Evolutionary conservation across 805 yeast genomes (phyloP).

Genomic region (Candida berthetii): DNA sequence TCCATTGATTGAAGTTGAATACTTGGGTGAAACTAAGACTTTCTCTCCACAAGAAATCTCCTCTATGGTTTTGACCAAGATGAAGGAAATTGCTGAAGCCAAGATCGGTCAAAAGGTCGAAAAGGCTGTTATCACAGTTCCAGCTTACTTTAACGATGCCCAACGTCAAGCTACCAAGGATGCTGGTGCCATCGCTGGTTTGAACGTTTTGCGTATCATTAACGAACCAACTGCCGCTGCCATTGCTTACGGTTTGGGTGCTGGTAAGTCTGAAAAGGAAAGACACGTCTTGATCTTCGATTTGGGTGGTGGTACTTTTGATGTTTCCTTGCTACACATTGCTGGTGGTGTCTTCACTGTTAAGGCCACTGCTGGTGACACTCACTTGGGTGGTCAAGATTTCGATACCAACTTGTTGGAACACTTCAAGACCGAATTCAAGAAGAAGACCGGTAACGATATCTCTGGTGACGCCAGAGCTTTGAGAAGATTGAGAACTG

Average conservation of each 20-base stretch:
- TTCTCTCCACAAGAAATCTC: slow-evolving; percentile 75
- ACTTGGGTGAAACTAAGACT: slow-evolving; percentile 61
- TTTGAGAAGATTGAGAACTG: slow-evolving; percentile 96
- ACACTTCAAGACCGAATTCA: slow-evolving; percentile 90
- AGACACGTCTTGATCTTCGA: slow-evolving; percentile 90
- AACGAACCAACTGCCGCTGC: slow-evolving; percentile 96
- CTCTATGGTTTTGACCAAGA: slow-evolving; percentile 72
- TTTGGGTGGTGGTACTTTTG: slow-evolving; percentile 99
- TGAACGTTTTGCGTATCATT: slow-evolving; percentile 70
- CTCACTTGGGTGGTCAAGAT: slow-evolving; percentile 99
- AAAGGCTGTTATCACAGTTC: slow-evolving; percentile 73
- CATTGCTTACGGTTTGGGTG: slow-evolving; percentile 97
- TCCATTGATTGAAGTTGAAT: slow-evolving; percentile 67
- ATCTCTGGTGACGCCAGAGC: slow-evolving; percentile 91
- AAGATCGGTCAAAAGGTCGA: slow-evolving; percentile 66
- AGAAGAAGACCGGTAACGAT: slow-evolving; percentile 91
- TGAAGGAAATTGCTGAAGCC: slow-evolving; percentile 80
- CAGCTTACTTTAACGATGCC: slow-evolving; percentile 77
- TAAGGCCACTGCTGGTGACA: slow-evolving; percentile 98
- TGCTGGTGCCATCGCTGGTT: slow-evolving; percentile 77
- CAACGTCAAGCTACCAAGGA: slow-evolving; percentile 81
- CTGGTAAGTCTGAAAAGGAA: slow-evolving; percentile 75
- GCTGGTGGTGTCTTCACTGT: slow-evolving; percentile 97
- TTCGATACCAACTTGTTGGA: slow-evolving; percentile 94
- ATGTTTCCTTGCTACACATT: slow-evolving; percentile 87